Conservation (phyloP, 1,284 basidiomycete genomes). For the Austroboletus rostrupii region DNA sequence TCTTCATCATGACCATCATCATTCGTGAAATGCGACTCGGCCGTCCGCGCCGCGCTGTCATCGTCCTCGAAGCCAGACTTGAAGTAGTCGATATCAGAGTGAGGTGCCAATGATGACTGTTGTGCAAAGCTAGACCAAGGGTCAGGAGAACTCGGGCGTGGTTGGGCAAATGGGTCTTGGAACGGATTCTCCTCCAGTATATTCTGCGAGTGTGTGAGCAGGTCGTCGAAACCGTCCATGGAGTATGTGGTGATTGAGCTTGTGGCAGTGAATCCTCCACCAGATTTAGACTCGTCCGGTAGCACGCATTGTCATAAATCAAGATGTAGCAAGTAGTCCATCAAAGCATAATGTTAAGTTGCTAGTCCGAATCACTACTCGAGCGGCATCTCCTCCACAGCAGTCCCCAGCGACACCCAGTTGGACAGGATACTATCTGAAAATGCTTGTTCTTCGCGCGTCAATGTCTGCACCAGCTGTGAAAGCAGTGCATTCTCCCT, state of each 20-base stretch:
- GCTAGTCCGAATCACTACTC: slow-evolving; percentile 44
- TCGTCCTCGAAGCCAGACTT: slow-evolving; percentile 35
- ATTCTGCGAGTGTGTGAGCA: slow-evolving; percentile 59
- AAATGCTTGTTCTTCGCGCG: slow-evolving; percentile 67
- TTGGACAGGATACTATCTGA: slow-evolving; percentile 58
- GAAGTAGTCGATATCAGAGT: slow-evolving; percentile 28
- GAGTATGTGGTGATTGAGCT: not conserved
- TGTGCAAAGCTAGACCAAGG: slow-evolving; percentile 61
- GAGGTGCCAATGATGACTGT: slow-evolving; percentile 15
- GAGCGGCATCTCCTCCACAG: slow-evolving; percentile 76
- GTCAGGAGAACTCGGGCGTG: slow-evolving; percentile 65
- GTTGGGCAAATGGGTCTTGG: slow-evolving; percentile 64
- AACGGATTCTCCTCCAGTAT: slow-evolving; percentile 73
- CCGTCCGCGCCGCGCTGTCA: slow-evolving; percentile 21
- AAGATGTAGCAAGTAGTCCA: slow-evolving; percentile 9
- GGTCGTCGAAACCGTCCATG: slow-evolving; percentile 76
- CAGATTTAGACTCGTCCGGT: slow-evolving; percentile 1
- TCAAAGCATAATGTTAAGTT: slow-evolving; percentile 1
- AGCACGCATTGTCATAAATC: slow-evolving; percentile 7
- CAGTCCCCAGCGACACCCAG: slow-evolving; percentile 71
- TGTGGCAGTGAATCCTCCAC: not conserved
- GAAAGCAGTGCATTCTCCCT: slow-evolving; percentile 81
- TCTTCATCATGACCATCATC: slow-evolving; percentile 16
- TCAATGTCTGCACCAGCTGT: slow-evolving; percentile 66
- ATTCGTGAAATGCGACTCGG: slow-evolving; percentile 20